Conservation (phyloP, 2,329 filamentous ascomycete species). For the Fusarium nematophilum region DNA sequence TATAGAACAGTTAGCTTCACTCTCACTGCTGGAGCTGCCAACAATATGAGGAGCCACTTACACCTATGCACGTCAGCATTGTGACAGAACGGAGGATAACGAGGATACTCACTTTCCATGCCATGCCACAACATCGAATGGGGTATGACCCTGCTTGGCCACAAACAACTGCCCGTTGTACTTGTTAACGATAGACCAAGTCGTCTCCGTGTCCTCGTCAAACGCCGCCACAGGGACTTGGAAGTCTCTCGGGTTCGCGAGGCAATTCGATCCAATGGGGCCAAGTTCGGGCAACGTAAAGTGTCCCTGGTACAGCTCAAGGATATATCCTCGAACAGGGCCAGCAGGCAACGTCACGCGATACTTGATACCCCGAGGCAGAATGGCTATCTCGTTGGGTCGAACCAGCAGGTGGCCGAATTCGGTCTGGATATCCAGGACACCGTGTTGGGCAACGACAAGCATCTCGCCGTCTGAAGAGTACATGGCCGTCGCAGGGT, state of each 20-base stretch:
- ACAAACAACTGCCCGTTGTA: slow-evolving; percentile 73
- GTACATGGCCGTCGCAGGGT: slow-evolving; percentile 78
- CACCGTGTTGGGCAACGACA: slow-evolving; percentile 79
- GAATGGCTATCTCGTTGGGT: slow-evolving; percentile 80
- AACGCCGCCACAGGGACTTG: slow-evolving; percentile 76
- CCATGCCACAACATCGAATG: slow-evolving; percentile 85
- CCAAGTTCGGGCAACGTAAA: slow-evolving; percentile 77
- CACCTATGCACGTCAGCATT: slow-evolving; percentile 24
- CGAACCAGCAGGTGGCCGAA: slow-evolving; percentile 79
- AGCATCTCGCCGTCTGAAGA: slow-evolving; percentile 84
- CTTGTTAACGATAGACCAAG: slow-evolving; percentile 68
- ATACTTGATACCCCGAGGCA: slow-evolving; percentile 79
- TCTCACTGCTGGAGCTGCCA: too few relatives aligned
- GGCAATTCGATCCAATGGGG: slow-evolving; percentile 77
- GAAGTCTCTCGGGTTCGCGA: slow-evolving; percentile 81
- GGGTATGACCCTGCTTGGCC: slow-evolving; percentile 71
- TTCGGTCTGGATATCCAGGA: slow-evolving; percentile 81
- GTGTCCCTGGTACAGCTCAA: slow-evolving; percentile 79
- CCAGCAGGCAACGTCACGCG: slow-evolving; percentile 71
- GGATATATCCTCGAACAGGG: slow-evolving; percentile 76
- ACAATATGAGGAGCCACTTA: not conserved
- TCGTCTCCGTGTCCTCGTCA: slow-evolving; percentile 66
- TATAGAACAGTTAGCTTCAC: slow-evolving; percentile 10
- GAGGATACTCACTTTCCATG: slow-evolving; percentile 77
- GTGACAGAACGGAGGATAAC: not conserved